phyloP scores from a whole-genome alignment of 257 asterid species.

The Datura wrightii region DNA sequence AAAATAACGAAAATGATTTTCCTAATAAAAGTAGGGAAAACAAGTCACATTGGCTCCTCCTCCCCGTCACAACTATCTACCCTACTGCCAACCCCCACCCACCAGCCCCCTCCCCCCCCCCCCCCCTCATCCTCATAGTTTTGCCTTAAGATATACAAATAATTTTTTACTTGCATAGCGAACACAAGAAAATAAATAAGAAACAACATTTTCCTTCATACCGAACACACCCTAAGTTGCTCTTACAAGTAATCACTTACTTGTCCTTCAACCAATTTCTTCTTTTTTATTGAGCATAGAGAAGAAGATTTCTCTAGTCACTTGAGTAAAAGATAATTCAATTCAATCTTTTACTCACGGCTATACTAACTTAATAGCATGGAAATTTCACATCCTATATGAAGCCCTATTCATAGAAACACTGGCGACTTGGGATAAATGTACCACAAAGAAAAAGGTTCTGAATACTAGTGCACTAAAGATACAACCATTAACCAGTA shows the following conservation, averaged over 20 bases:
- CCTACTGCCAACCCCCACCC: no score
- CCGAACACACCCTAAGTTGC: not conserved
- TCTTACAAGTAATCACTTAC: not conserved
- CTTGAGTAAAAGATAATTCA: not conserved
- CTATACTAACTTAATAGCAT: not conserved
- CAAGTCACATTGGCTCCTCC: no score
- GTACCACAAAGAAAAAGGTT: not conserved
- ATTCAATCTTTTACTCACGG: not conserved
- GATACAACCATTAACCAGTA: conserved; percentile 8
- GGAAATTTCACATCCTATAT: not conserved
- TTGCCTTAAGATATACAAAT: no score
- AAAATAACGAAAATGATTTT: no score
- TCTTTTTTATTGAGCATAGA: not conserved
- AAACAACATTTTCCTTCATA: no score
- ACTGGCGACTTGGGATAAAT: not conserved
- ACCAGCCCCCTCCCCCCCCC: no score
- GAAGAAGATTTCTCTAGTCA: not conserved
- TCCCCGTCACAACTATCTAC: no score
- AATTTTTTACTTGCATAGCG: no score
- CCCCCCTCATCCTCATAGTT: no score
- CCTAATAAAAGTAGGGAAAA: no score
- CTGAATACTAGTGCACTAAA: not conserved
- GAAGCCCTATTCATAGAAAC: not conserved
- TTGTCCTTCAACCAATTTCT: conserved; percentile 3
- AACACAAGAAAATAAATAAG: no score